A percentile compares a stretch with the other conserved stretches of the same genome.
phyloP scores from a whole-genome alignment of 495 filamentous ascomycete genomes.

The Polyplosphaeria fusca region DNA sequence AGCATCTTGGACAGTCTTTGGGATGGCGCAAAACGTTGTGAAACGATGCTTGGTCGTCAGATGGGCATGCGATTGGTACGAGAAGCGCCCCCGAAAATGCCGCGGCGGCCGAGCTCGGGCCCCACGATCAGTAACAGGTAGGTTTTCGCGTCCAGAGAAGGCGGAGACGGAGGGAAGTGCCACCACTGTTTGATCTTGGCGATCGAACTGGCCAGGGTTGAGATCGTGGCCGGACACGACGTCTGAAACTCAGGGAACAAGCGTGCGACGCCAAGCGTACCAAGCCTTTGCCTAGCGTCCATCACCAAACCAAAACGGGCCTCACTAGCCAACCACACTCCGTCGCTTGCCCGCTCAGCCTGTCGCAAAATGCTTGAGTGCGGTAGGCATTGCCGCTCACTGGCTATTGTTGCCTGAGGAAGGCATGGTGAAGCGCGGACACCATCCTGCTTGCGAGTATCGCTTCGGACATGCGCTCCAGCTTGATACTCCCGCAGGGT shows the following conservation, averaged over 20 bases:
- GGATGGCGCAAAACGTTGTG: slow-evolving; percentile 1
- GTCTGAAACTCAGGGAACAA: slow-evolving; percentile 18
- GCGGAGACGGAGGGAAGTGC: slow-evolving; percentile 6
- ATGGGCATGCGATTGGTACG: not conserved
- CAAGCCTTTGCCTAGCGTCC: slow-evolving; percentile 11
- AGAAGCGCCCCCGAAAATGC: slow-evolving; percentile 7
- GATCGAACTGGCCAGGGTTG: slow-evolving; percentile 12
- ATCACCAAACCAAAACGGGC: slow-evolving; percentile 11
- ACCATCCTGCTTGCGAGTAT: not conserved
- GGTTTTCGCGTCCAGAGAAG: slow-evolving; percentile 2
- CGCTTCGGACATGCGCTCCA: not conserved
- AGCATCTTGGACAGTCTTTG: slow-evolving; percentile 1
- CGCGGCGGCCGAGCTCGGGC: slow-evolving; percentile 5
- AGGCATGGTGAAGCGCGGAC: not conserved
- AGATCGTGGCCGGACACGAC: not conserved
- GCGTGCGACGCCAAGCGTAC: too few species aligned
- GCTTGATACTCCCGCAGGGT: too few species aligned
- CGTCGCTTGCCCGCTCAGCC: not conserved
- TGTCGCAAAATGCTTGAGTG: slow-evolving; percentile 14
- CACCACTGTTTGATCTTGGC: slow-evolving; percentile 27
- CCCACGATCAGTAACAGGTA: not conserved
- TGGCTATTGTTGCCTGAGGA: slow-evolving; percentile 1
- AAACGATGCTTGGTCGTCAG: slow-evolving; percentile 12
- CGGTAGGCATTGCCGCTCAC: slow-evolving; percentile 10
- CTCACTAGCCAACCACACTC: slow-evolving; percentile 10